Conservation (phyloP, 768 basidiomycete genomes). For the Lactifluus subvellereus region DNA sequence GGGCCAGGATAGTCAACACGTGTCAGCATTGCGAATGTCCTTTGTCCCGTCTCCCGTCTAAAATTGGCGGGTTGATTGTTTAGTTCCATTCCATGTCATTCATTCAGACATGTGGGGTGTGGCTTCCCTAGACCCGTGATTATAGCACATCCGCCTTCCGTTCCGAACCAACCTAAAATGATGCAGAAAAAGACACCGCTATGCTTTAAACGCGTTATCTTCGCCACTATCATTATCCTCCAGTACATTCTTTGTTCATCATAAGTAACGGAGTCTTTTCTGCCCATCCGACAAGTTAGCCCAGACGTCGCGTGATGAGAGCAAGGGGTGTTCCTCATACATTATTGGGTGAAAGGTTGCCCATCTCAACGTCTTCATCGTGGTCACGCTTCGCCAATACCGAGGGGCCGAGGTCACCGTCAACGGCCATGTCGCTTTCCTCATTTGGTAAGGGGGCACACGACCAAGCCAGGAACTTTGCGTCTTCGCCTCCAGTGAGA, state of each 20-base stretch:
- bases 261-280: conserved; percentile 12
- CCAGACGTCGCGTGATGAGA: background rate
- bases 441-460: conserved; percentile 20
- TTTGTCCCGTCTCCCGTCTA: background rate
- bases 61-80: background rate
- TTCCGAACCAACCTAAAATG: background rate
- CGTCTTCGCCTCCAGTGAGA: conserved; percentile 35
- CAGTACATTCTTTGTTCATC: background rate
- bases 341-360: conserved; percentile 2
- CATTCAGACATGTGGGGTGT: conserved; percentile 6
- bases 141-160: background rate
- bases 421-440: conserved; percentile 10
- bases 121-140: background rate
- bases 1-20: background rate
- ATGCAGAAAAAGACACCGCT: background rate
- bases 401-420: background rate
- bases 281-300: background rate
- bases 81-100: background rate
- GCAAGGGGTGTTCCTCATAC: background rate
- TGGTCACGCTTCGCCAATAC: conserved; percentile 18
- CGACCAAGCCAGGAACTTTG: conserved; percentile 31
- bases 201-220: background rate
- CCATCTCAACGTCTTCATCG: conserved; percentile 23
- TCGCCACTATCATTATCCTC: background rate
- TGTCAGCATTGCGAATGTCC: background rate